Base-by-base conservation (phyloP, 139 green algal genomes). In the Chlamydomonas asymmetrica region DNA sequence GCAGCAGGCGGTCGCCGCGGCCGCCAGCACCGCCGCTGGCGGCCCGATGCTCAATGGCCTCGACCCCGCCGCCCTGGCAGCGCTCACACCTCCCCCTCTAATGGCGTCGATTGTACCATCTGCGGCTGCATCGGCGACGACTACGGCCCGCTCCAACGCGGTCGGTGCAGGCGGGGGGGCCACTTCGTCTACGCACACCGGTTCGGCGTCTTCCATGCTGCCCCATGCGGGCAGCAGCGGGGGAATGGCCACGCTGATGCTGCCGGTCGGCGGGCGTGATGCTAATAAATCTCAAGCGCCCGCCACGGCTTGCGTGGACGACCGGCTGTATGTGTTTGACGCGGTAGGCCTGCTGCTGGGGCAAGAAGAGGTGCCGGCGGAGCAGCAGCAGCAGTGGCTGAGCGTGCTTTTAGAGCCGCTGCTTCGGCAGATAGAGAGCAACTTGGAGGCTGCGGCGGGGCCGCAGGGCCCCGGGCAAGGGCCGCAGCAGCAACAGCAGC, bases 271-370 rank as follows among this genome's bases (percentile, higher is more conserved):
- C 60, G 52, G 52, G 52, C 52, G 52, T 5, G 52, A 61, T 23
- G 29, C 52, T 23, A 61, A 27, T 23, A 35, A 23, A 27, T 27
- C n/a, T n/a, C n/a, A n/a, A n/a, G 76, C 61, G 49, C 75, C 78
- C 1, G 40, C 54, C 27, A 82, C 52, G 22, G 60, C 75, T 0
- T 31, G 81, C 13, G 74, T 90, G 27, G 92, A 97, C 70, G 90
- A 96, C 78, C 82, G 93, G 52, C 81, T 98, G 80, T 97, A 96
- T 73, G 89, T 90, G 39, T 97, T 96, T 82, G 93, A 98, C 73
- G 90, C 92, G 0, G 90, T 91, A 27, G 93, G 93, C 22, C 72
- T 94, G 72, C 83, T 98, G 76, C 49, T 97, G 73, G 91, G 92
- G 2, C 84, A 90, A 57, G 93, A 96, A 40, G 89, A 95, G 13